Evolutionary conservation across 2,329 filamentous ascomycete genomes (phyloP).

Genomic region (Penicillium sp.): DNA sequence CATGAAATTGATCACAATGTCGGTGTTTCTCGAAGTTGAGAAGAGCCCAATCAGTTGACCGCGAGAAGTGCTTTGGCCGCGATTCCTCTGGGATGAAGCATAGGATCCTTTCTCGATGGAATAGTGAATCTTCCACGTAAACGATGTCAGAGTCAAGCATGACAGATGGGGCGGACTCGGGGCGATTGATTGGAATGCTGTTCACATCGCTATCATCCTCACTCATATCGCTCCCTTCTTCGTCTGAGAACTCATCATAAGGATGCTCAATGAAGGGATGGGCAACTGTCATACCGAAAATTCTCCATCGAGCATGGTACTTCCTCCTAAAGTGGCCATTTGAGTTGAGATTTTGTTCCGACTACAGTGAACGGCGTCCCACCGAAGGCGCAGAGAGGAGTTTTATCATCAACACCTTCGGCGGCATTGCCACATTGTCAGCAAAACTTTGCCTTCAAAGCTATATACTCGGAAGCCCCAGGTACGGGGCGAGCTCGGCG

Average conservation of each 20-base stretch:
- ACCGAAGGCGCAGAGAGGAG: background rate
- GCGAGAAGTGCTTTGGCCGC: background rate
- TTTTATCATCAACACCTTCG: background rate
- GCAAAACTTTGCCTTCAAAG: background rate
- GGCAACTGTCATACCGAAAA: background rate
- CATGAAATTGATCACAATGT: background rate
- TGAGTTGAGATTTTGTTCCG: background rate
- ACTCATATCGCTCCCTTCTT: no score
- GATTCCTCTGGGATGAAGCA: background rate
- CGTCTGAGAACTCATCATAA: background rate
- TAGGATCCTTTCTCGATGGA: background rate
- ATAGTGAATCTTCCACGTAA: background rate
- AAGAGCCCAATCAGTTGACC: background rate
- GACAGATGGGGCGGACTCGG: background rate
- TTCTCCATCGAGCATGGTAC: background rate
- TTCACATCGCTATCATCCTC: background rate
- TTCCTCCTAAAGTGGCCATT: background rate
- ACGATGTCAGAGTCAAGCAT: background rate
- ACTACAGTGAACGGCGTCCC: background rate
- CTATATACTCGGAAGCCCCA: background rate
- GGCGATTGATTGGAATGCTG: no score
- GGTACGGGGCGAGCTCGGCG: background rate
- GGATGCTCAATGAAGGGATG: background rate
- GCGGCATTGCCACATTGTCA: background rate
- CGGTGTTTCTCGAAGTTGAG: background rate